A percentile compares a stretch with the other conserved stretches of the same genome.
These are phyloP conservation scores for Phytophthora cajani DNA, from an alignment of 352 stramenopile genomes.

Conservation along the genomic window DNA sequence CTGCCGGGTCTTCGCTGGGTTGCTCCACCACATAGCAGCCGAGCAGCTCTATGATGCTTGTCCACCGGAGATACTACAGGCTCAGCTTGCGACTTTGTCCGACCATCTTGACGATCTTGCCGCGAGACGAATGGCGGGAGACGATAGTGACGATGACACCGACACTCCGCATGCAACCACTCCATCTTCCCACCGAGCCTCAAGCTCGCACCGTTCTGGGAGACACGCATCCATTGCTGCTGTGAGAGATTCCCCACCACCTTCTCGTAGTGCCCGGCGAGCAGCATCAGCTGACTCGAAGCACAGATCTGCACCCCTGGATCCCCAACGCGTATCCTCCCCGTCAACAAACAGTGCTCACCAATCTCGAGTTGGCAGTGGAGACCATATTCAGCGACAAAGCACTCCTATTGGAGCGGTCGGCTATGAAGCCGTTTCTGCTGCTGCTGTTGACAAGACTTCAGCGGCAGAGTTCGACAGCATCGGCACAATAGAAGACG, in stretches of 20 bases:
- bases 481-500: neutral
- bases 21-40: slow-evolving; percentile 63
- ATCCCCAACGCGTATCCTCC: slow-evolving; percentile 2
- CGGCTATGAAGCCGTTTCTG: neutral
- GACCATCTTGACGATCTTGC: slow-evolving; percentile 41
- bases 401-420: no score
- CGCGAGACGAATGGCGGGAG: slow-evolving; percentile 19
- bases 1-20: slow-evolving; percentile 55
- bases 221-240: slow-evolving; percentile 22
- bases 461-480: neutral
- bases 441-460: neutral
- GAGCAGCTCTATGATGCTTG: slow-evolving; percentile 60
- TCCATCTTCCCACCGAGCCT: neutral
- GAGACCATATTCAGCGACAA: neutral
- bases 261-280: slow-evolving; percentile 11
- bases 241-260: neutral
- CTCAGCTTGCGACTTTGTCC: slow-evolving; percentile 49
- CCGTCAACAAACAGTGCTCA: slow-evolving; percentile 1
- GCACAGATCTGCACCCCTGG: slow-evolving; percentile 2
- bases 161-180: neutral
- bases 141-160: slow-evolving; percentile 7
- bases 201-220: slow-evolving; percentile 17
- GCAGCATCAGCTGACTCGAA: slow-evolving; percentile 29
- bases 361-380: neutral
- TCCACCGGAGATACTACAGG: slow-evolving; percentile 57